Conservation (phyloP, 257 asterid genomes). For the Cordia subcordata region DNA sequence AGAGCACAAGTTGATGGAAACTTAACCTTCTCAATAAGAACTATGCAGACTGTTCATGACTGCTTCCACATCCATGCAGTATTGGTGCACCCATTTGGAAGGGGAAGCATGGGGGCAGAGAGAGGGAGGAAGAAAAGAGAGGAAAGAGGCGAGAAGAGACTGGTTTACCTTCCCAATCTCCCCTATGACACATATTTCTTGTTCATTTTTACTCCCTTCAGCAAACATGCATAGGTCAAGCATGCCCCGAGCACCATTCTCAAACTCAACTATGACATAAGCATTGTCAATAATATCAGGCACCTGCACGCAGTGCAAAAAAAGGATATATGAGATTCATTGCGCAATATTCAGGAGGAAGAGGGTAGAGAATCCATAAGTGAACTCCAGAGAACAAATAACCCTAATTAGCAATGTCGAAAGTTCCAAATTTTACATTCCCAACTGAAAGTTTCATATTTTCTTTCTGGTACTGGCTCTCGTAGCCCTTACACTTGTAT, state of each 20-base stretch:
- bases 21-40: neutral
- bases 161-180: conserved; percentile 71
- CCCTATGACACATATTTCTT: conserved; percentile 91
- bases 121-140: neutral
- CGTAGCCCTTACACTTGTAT: too few relatives aligned
- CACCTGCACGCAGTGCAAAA: conserved; percentile 42
- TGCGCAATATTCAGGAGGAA: neutral
- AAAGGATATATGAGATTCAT: neutral
- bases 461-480: too few relatives aligned
- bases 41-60: neutral
- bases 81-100: neutral
- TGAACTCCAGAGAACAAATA: too few relatives aligned
- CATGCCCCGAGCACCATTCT: conserved; percentile 80
- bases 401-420: too few relatives aligned
- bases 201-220: conserved; percentile 94
- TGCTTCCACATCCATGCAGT: neutral
- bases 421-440: too few relatives aligned
- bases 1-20: too few relatives aligned
- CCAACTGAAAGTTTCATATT: too few relatives aligned
- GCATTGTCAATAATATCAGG: conserved; percentile 97
- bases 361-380: neutral
- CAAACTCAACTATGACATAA: conserved; percentile 82
- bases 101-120: neutral
- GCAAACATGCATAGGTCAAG: conserved; percentile 98
- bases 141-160: neutral